Base-by-base conservation (phyloP, 805 yeast species). In the Saccharomycopsis fibuligera region DNA sequence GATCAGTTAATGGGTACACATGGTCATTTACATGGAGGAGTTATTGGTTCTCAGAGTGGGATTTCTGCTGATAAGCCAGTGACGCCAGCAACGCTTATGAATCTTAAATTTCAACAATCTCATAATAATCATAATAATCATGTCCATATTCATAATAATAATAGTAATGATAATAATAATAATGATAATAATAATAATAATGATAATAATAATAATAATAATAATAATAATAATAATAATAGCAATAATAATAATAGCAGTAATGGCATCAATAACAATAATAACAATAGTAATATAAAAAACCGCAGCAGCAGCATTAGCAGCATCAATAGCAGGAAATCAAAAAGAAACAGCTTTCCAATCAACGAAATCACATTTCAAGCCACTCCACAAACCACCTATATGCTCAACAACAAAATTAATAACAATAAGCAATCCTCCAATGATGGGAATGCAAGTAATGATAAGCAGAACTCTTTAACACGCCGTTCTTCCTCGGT, bases 51-150 rank as follows among this genome's bases (percentile, higher is more conserved):
- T 12, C 9, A 33, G 8, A 16, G n/a, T n/a, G 8, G 8, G 8
- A 12, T 9, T 12, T 12, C 31, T 9, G 6, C 17, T n/a, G 19
- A 21, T 23, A 40, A 44, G 16, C 55, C 55, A n/a, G 50, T 47
- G 19, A 52, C 55, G 5, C 55, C 55, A 5, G 55, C 55, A 10
- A 40, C 55, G 3, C 41, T 52, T 21, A 52, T 52, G 55, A 51
- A 51, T 24, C 25, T 51, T 17, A 48, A 45, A 33, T 40, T 44
- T 25, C 40, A 25, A 24, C 37, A 41, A n/a, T 10, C 31, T 8
- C 10, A 12, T 12, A 27, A 8, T 27, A 12, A 8, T 27, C 8
- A 27, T 27, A 12, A 27, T 8, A 27, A 27, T 27, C 8, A 27
- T 12, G 12, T 8, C 12, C 8, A 8, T 12, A 27, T 8, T 27